Evolutionary conservation across 805 yeast species (phyloP).

Genomic region (Henningerozyma blattae): DNA sequence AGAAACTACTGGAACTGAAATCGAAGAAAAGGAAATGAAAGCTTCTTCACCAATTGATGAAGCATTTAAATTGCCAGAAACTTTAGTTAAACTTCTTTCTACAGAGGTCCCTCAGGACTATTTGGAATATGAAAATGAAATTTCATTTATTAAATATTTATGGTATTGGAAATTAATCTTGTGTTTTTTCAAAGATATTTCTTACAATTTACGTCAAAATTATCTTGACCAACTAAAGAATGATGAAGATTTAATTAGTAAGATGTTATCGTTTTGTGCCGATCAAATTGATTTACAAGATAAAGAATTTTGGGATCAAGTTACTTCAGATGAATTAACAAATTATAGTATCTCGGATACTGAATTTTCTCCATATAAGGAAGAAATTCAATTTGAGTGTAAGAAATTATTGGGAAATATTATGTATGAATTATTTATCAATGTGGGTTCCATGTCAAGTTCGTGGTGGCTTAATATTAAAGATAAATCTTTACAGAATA

Average conservation of each 20-base stretch:
- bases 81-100: slow-evolving; percentile 27
- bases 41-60: slow-evolving; percentile 1
- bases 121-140: slow-evolving; percentile 28
- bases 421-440: slow-evolving; percentile 17
- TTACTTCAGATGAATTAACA: slow-evolving; percentile 14
- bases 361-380: slow-evolving; percentile 14
- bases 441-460: slow-evolving; percentile 22
- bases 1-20: slow-evolving; percentile 11
- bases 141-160: slow-evolving; percentile 31
- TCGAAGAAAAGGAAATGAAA: slow-evolving; percentile 5
- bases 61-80: slow-evolving; percentile 19
- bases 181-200: slow-evolving; percentile 48
- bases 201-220: slow-evolving; percentile 48
- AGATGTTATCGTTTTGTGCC: slow-evolving; percentile 42
- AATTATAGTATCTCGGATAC: slow-evolving; percentile 9
- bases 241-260: slow-evolving; percentile 32
- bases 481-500: slow-evolving; percentile 48
- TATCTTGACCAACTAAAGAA: slow-evolving; percentile 49
- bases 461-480: slow-evolving; percentile 63
- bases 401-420: slow-evolving; percentile 17
- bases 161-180: slow-evolving; percentile 63
- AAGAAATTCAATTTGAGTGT: slow-evolving; percentile 19
- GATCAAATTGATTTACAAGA: slow-evolving; percentile 35
- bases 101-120: slow-evolving; percentile 25
- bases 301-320: slow-evolving; percentile 15